A percentile compares a stretch with the other conserved stretches of the same genome.
Evolutionary conservation across 164 flowering plant genomes (phyloP).

Genomic region (Berberis thunbergii): DNA sequence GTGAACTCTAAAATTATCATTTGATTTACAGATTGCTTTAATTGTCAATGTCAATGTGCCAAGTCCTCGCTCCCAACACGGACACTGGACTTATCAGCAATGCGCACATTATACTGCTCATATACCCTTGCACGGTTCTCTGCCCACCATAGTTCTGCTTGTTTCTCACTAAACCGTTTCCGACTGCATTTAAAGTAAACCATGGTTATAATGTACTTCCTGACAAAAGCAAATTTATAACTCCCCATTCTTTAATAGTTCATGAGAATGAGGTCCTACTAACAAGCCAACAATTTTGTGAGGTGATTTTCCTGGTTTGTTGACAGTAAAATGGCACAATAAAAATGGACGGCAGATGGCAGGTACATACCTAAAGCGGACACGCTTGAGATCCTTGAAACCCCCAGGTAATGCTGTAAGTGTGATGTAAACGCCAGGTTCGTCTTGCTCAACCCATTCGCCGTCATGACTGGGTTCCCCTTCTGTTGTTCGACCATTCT

Average conservation of each 20-base stretch:
- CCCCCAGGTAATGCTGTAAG: conserved; percentile 83
- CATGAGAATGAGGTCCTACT: not conserved
- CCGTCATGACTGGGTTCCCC: conserved; percentile 46
- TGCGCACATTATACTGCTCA: conserved; percentile 75
- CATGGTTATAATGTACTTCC: not conserved
- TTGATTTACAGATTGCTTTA: conserved; percentile 24
- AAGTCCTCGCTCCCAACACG: conserved; percentile 55
- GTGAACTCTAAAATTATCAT: conserved; percentile 10
- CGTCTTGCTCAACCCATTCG: conserved; percentile 98
- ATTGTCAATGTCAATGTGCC: conserved; percentile 23
- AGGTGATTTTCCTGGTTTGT: not conserved
- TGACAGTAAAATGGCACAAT: not conserved
- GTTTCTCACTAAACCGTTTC: conserved; percentile 86
- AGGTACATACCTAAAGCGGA: conserved; percentile 80
- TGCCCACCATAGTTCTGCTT: conserved; percentile 98
- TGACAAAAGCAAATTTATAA: not conserved
- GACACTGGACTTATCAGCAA: conserved; percentile 65
- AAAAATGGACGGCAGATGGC: not conserved
- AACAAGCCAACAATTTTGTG: not conserved
- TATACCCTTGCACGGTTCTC: conserved; percentile 86
- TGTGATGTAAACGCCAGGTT: conserved; percentile 92
- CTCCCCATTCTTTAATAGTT: not conserved
- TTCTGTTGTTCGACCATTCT: conserved; percentile 63
- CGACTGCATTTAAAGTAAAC: conserved; percentile 53
- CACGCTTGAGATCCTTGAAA: conserved; percentile 77